Conservation (phyloP, 192 early-diverging fungal genomes). For the Fimicolochytrium jonesii region DNA sequence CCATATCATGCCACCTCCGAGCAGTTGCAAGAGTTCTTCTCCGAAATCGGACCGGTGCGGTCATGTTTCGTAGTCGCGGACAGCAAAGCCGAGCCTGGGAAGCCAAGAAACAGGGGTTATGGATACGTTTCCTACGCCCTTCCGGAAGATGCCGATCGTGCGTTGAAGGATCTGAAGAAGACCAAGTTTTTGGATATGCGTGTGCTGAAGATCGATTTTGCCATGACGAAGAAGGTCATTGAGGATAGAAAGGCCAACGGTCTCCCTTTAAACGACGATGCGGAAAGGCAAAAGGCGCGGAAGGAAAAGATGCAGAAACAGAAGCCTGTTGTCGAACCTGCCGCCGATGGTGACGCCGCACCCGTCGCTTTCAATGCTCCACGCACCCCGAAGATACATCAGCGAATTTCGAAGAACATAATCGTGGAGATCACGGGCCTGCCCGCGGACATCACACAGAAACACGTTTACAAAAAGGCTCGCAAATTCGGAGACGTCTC, state of each 20-base stretch:
- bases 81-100: conserved; percentile 35
- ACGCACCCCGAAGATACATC: neutral
- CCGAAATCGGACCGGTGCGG: conserved; percentile 79
- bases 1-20: conserved; percentile 76
- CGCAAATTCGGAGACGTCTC: conserved; percentile 56
- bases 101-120: conserved; percentile 74
- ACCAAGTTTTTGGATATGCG: conserved; percentile 67
- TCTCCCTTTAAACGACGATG: conserved; percentile 2
- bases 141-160: conserved; percentile 72
- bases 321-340: neutral
- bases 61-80: conserved; percentile 85
- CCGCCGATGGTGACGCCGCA: neutral
- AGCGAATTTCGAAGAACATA: conserved; percentile 2
- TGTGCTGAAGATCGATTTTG: conserved; percentile 74
- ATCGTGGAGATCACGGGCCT: conserved; percentile 55
- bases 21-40: conserved; percentile 86
- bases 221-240: conserved; percentile 51
- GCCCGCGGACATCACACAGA: conserved; percentile 58
- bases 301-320: neutral
- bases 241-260: conserved; percentile 22
- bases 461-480: conserved; percentile 73
- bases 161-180: conserved; percentile 70
- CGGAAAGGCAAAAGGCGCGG: conserved; percentile 14
- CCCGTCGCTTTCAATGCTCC: conserved; percentile 28
- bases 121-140: conserved; percentile 89